phyloP scores from a whole-genome alignment of 345 rosid species.

The Pistacia integerrima region DNA sequence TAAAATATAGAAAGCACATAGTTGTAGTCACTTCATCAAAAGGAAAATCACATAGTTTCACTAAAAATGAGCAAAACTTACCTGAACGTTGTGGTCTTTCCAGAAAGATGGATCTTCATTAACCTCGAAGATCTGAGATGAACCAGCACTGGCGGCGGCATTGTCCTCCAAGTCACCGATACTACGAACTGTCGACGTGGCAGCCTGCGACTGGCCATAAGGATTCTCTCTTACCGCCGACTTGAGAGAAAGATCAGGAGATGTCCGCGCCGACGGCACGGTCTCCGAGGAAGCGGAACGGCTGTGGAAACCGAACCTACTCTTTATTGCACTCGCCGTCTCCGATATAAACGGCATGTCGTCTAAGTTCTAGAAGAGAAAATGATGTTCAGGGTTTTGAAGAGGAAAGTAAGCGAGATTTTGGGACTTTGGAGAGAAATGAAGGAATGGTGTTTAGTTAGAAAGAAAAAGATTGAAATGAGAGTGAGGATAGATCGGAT shows the following conservation, averaged over 20 bases:
- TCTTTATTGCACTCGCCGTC: slow-evolving; percentile 78
- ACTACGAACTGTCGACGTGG: slow-evolving; percentile 41
- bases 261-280: slow-evolving; percentile 33
- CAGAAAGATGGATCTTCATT: slow-evolving; percentile 91
- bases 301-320: slow-evolving; percentile 82
- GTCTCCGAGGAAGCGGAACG: slow-evolving; percentile 51
- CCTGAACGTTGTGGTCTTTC: slow-evolving; percentile 98
- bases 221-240: slow-evolving; percentile 45
- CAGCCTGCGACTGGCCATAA: slow-evolving; percentile 25
- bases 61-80: background rate
- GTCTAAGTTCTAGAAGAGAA: background rate
- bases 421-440: background rate
- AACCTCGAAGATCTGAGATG: slow-evolving; percentile 68
- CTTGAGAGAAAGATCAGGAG: slow-evolving; percentile 49
- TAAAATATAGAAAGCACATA: too few species aligned
- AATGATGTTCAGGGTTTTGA: slow-evolving; percentile 1
- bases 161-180: slow-evolving; percentile 48
- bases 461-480: slow-evolving; percentile 5
- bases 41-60: too few species aligned
- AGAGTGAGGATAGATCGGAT: slow-evolving; percentile 22
- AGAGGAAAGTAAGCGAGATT: slow-evolving; percentile 4
- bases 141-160: slow-evolving; percentile 24
- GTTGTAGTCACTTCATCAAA: too few species aligned
- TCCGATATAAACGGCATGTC: slow-evolving; percentile 81
- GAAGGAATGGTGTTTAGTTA: background rate